Percentiles rank a stretch among this genome's conserved stretches.
Evolutionary conservation across 805 yeast species (phyloP).

Genomic region (Kodamaea hsintzibuensis): DNA sequence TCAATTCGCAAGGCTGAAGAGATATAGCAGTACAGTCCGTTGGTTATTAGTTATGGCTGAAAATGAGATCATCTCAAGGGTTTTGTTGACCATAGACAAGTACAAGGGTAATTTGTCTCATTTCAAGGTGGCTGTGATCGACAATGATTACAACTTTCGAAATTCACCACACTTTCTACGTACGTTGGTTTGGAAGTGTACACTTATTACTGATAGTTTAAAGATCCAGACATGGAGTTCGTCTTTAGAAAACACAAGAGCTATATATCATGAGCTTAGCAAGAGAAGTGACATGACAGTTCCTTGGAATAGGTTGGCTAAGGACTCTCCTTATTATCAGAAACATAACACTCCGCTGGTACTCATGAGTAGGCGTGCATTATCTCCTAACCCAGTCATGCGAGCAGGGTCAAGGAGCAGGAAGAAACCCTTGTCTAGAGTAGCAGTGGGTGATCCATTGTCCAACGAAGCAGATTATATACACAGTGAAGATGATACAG

Average conservation of each 20-base stretch:
- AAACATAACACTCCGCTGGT: conserved; percentile 1
- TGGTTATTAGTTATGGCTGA: conserved; percentile 19
- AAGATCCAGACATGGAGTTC: conserved; percentile 35
- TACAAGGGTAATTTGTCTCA: conserved; percentile 30
- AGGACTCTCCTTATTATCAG: conserved; percentile 29
- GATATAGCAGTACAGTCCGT: neutral
- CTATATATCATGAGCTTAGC: conserved; percentile 35
- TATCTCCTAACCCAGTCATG: neutral
- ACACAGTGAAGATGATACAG: conserved; percentile 31
- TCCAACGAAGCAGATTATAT: conserved; percentile 6
- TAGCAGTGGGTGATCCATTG: conserved; percentile 22
- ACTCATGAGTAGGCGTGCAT: neutral
- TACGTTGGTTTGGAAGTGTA: conserved; percentile 39
- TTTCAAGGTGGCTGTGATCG: conserved; percentile 29
- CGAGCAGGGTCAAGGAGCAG: neutral
- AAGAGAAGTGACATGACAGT: conserved; percentile 29
- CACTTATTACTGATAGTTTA: conserved; percentile 37
- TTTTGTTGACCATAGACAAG: conserved; percentile 36
- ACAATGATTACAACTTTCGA: conserved; percentile 28
- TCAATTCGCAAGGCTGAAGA: neutral
- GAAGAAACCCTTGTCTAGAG: conserved; percentile 12
- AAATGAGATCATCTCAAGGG: conserved; percentile 37
- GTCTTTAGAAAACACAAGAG: conserved; percentile 29
- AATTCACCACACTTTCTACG: conserved; percentile 26
- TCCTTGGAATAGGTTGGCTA: conserved; percentile 40